Evolutionary conservation across 352 stramenopile genomes (phyloP).

Genomic region (Phytophthora citricola): DNA sequence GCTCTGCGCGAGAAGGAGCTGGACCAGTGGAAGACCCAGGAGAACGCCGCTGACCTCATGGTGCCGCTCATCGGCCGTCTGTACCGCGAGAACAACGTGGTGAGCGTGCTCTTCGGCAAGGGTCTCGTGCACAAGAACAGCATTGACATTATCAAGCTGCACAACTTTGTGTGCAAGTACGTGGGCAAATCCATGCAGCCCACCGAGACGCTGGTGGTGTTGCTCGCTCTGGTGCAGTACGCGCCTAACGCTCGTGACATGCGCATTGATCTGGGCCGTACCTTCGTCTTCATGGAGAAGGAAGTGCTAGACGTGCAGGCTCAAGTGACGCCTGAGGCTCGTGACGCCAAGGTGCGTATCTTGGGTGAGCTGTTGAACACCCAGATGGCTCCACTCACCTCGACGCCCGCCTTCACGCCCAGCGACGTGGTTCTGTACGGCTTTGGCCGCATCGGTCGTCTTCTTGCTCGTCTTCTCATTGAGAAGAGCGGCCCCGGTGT

Average conservation of each 20-base stretch:
- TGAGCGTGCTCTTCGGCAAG: slow-evolving; percentile 86
- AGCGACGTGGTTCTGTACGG: slow-evolving; percentile 88
- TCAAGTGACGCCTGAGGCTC: slow-evolving; percentile 36
- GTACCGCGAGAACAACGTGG: slow-evolving; percentile 85
- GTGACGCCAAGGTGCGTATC: slow-evolving; percentile 51
- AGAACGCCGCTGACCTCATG: slow-evolving; percentile 86
- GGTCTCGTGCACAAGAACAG: slow-evolving; percentile 87
- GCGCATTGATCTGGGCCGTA: slow-evolving; percentile 82
- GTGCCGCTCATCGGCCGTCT: slow-evolving; percentile 83
- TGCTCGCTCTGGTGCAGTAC: slow-evolving; percentile 68
- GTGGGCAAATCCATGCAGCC: slow-evolving; percentile 79
- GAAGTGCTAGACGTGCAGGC: slow-evolving; percentile 60
- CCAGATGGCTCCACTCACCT: slow-evolving; percentile 61
- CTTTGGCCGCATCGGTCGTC: slow-evolving; percentile 88
- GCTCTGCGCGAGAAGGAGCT: slow-evolving; percentile 67
- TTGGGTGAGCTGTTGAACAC: slow-evolving; percentile 64
- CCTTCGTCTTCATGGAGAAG: slow-evolving; percentile 70
- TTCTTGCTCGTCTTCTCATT: slow-evolving; percentile 81
- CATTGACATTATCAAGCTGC: slow-evolving; percentile 84
- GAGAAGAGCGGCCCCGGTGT: slow-evolving; percentile 86
- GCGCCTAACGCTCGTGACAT: slow-evolving; percentile 67
- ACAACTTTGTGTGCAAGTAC: slow-evolving; percentile 89
- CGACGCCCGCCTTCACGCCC: slow-evolving; percentile 51
- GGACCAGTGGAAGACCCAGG: slow-evolving; percentile 79
- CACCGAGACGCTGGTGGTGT: slow-evolving; percentile 76